Percentiles rank a stretch among this genome's conserved stretches.
phyloP scores from a whole-genome alignment of 2,329 filamentous ascomycete genomes.

The Seiridium unicorne region DNA sequence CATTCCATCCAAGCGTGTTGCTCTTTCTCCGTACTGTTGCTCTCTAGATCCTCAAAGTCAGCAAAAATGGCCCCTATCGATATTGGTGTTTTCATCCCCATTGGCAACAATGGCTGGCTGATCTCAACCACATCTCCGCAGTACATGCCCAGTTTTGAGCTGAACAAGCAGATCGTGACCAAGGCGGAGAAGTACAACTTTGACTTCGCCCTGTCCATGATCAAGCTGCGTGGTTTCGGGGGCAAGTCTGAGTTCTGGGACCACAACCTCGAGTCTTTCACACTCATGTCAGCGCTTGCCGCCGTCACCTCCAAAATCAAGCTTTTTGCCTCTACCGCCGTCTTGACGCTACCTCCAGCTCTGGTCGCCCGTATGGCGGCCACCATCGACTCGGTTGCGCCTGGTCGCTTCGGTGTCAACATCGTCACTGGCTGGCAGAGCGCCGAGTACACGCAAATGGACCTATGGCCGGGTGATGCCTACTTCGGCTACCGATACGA shows the following conservation, averaged over 20 bases:
- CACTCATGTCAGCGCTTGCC: slow-evolving; percentile 29
- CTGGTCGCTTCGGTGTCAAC: slow-evolving; percentile 29
- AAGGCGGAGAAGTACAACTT: slow-evolving; percentile 27
- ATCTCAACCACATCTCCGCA: slow-evolving; percentile 29
- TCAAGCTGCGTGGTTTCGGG: slow-evolving; percentile 29
- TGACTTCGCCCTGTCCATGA: slow-evolving; percentile 30
- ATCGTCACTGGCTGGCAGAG: slow-evolving; percentile 32
- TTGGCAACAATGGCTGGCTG: slow-evolving; percentile 32
- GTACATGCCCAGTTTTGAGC: slow-evolving; percentile 28
- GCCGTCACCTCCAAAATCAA: slow-evolving; percentile 31
- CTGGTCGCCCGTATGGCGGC: slow-evolving; percentile 28
- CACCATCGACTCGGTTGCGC: slow-evolving; percentile 28
- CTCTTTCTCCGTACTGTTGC: neutral
- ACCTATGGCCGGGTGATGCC: slow-evolving; percentile 27
- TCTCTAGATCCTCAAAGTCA: neutral
- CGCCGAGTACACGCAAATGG: slow-evolving; percentile 31
- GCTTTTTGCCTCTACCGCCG: slow-evolving; percentile 28
- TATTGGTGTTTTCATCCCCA: slow-evolving; percentile 26
- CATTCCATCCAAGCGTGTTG: neutral
- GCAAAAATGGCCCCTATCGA: slow-evolving; percentile 17
- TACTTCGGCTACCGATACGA: slow-evolving; percentile 29
- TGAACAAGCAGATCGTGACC: slow-evolving; percentile 27
- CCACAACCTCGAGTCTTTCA: slow-evolving; percentile 31
- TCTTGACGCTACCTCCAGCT: slow-evolving; percentile 28
- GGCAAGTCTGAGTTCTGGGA: slow-evolving; percentile 32